Evolutionary conservation across 2,329 filamentous ascomycete genomes (phyloP), one percentile per base, ranked within the genome.

Genomic region (Trichoderma gracile): DNA sequence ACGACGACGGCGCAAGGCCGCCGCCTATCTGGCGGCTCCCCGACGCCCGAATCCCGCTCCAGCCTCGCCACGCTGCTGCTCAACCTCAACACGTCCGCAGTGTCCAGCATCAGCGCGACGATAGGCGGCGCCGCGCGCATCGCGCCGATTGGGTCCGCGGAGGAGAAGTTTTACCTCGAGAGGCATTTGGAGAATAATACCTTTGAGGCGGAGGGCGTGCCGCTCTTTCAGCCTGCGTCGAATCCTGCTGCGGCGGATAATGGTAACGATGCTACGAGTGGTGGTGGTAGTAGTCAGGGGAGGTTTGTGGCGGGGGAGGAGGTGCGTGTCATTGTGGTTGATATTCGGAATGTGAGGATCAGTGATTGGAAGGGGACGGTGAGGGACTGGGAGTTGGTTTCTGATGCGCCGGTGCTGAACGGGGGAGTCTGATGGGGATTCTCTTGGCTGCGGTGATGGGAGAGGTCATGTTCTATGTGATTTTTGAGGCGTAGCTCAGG

Each of bases 321-420:
- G 74, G 93, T 96, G 1, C 84, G 90, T 55, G 93, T 97, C 7
- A 92, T 98, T 40, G 85, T 94, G 6, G 95, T 98, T 8, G 86
- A 84, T 71, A 92, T 98, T 70, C 85, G 84, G 71, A 91, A 93
- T 74, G 93, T 95, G 55, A 85, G 93, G 72, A 96, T 96, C 71
- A 93, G 91, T 69, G 95, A 97, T 76, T 97, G 91, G 90, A 97
- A 97, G 80, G 94, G 95, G n/a, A 86, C 88, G 15, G 92, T 98
- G 5, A 86, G 90, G 71, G 94, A 98, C 74, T 98, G 81, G 79
- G 82, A 82, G 1, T 72, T 86, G 65, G 75, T 77, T 3, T 73
- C 78, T n/a, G 73, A 74, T 30, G 74, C 65, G 4, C 65, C 67
- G 1, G 62, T 73, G 21, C 71, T 82, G 12, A 84, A 84, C 63